Percentiles rank a stretch among this genome's conserved stretches.
phyloP scores from a whole-genome alignment of 164 flowering plant species.

The Magnolia kwangsiensis region DNA sequence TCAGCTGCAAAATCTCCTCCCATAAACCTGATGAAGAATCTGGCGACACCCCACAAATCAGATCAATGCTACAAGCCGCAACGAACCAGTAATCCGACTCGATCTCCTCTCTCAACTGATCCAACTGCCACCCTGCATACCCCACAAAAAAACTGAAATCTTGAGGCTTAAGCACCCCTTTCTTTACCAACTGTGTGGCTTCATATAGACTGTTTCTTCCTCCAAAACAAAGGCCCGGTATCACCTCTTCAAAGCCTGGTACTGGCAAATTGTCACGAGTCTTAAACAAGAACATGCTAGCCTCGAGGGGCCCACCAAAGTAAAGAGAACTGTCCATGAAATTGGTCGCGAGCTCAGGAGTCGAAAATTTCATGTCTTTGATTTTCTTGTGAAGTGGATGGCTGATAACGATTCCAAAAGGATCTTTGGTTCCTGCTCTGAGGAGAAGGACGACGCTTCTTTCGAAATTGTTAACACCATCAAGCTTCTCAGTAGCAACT shows the following conservation, averaged over 20 bases:
- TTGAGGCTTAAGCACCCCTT: slow-evolving; percentile 60
- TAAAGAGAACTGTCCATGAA: slow-evolving; percentile 79
- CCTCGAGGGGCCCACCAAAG: slow-evolving; percentile 91
- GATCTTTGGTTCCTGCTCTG: slow-evolving; percentile 69
- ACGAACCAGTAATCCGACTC: slow-evolving; percentile 80
- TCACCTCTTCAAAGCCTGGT: slow-evolving; percentile 71
- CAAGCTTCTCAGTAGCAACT: slow-evolving; percentile 91
- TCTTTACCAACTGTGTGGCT: slow-evolving; percentile 67
- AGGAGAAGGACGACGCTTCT: slow-evolving; percentile 78
- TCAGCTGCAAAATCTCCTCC: slow-evolving; percentile 88
- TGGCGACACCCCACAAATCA: slow-evolving; percentile 39
- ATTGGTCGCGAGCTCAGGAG: slow-evolving; percentile 62
- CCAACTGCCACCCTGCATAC: slow-evolving; percentile 91
- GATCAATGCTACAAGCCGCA: slow-evolving; percentile 80
- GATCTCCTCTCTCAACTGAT: slow-evolving; percentile 83
- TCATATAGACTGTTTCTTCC: slow-evolving; percentile 66
- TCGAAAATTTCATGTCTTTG: slow-evolving; percentile 74
- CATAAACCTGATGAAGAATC: slow-evolving; percentile 60
- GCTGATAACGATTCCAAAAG: slow-evolving; percentile 82
- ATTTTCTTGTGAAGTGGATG: slow-evolving; percentile 83
- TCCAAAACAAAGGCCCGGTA: slow-evolving; percentile 84
- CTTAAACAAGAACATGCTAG: slow-evolving; percentile 75
- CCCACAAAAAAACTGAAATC: slow-evolving; percentile 91
- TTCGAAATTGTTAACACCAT: slow-evolving; percentile 67
- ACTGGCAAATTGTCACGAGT: slow-evolving; percentile 33